These are phyloP conservation scores for Sclerotinia nivalis DNA, from an alignment of 2,329 filamentous ascomycete genomes.

Conservation along the genomic window DNA sequence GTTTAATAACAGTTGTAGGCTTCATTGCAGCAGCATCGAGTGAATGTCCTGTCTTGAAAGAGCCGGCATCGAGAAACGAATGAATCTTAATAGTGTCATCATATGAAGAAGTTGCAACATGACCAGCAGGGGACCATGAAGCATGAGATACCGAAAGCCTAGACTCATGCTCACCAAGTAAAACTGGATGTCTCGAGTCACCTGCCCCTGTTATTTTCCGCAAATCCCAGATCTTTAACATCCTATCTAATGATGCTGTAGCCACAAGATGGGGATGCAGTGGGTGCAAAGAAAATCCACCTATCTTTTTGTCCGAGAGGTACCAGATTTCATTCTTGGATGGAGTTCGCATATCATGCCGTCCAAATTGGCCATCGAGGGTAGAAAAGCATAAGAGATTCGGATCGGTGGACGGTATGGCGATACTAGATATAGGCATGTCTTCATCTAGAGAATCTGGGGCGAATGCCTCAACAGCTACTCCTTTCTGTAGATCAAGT, in stretches of 20 bases:
- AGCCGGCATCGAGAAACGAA: conserved; percentile 63
- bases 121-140: conserved; percentile 80
- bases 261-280: conserved; percentile 78
- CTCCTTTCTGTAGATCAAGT: conserved; percentile 77
- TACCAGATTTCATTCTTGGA: conserved; percentile 67
- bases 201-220: conserved; percentile 71
- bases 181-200: conserved; percentile 60
- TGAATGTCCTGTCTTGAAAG: conserved; percentile 60
- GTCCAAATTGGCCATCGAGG: conserved; percentile 75
- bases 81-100: conserved; percentile 96
- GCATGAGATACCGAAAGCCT: conserved; percentile 88
- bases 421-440: conserved; percentile 78
- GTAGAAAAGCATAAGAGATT: conserved; percentile 86
- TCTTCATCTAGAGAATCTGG: conserved; percentile 70
- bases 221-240: conserved; percentile 88
- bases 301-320: conserved; percentile 90
- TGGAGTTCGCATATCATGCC: conserved; percentile 71
- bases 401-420: conserved; percentile 70
- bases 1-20: conserved; percentile 67
- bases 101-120: conserved; percentile 89
- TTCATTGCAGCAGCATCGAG: conserved; percentile 64
- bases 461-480: conserved; percentile 79
- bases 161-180: conserved; percentile 80
- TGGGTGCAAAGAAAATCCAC: conserved; percentile 85
- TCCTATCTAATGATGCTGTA: conserved; percentile 87